These are phyloP conservation scores for Neospora caninum DNA, from an alignment of 169 alveolate species.

Conservation along the genomic window DNA sequence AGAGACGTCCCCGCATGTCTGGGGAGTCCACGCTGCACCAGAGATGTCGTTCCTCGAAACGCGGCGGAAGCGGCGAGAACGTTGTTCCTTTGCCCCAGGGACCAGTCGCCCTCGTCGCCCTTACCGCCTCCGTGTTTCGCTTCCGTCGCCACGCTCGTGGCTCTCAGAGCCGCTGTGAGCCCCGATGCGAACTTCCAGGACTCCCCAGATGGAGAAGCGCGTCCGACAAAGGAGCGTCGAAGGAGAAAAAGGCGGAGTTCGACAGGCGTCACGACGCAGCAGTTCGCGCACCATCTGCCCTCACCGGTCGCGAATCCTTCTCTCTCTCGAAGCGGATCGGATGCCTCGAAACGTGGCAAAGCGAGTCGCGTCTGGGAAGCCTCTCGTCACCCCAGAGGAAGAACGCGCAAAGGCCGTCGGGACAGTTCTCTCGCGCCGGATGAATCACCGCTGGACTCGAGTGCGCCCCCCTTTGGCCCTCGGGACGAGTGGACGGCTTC, in stretches of 20 bases:
- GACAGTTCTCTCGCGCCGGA: too few relatives aligned
- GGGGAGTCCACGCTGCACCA: not conserved
- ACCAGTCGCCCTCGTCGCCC: not conserved
- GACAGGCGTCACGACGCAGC: too few relatives aligned
- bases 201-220: not conserved
- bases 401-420: too few relatives aligned
- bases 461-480: too few relatives aligned
- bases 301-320: too few relatives aligned
- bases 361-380: too few relatives aligned
- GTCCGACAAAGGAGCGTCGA: not conserved
- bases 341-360: too few relatives aligned
- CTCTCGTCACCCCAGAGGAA: too few relatives aligned
- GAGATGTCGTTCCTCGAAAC: not conserved
- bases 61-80: not conserved
- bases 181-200: not conserved
- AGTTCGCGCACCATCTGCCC: too few relatives aligned
- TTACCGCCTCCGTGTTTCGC: not conserved
- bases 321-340: too few relatives aligned
- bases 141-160: not conserved
- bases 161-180: not conserved
- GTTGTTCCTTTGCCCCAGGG: not conserved
- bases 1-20: not conserved
- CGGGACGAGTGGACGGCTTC: too few relatives aligned
- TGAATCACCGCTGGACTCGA: too few relatives aligned
- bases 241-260: not conserved